Conservation (phyloP, 164 flowering plant genomes). For the Dillenia suffruticosa region DNA sequence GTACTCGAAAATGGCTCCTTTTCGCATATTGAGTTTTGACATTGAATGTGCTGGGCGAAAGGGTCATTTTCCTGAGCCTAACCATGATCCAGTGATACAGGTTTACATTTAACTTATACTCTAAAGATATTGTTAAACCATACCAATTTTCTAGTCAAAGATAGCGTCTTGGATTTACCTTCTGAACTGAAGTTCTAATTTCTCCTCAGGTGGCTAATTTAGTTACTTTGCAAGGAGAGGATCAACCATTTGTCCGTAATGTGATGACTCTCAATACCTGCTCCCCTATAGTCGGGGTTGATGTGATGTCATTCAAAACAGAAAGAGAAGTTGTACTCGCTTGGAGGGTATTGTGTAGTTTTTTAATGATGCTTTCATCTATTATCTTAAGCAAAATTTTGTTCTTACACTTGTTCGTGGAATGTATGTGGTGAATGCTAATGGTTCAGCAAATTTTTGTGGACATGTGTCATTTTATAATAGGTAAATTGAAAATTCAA, state of each 20-base stretch:
- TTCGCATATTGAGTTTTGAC: conserved; percentile 94
- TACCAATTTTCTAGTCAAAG: too few species aligned
- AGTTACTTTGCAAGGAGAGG: conserved; percentile 90
- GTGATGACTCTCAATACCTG: conserved; percentile 97
- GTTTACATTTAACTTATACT: conserved; percentile 24
- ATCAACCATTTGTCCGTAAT: conserved; percentile 82
- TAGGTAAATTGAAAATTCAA: too few species aligned
- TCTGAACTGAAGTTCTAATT: not conserved
- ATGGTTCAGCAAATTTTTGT: too few species aligned
- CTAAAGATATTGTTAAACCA: not conserved
- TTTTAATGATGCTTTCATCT: too few species aligned
- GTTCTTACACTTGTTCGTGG: too few species aligned
- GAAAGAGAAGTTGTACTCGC: conserved; percentile 90
- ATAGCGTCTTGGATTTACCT: not conserved
- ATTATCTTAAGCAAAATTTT: too few species aligned
- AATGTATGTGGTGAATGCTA: too few species aligned
- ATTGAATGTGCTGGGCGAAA: conserved; percentile 99
- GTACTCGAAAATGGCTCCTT: conserved; percentile 97
- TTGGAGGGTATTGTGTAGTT: conserved; percentile 71
- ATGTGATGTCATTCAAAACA: conserved; percentile 88
- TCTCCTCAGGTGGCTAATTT: conserved; percentile 78
- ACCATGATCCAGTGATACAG: conserved; percentile 98
- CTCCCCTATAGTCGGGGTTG: conserved; percentile 92
- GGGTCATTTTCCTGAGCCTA: conserved; percentile 95
- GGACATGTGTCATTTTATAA: too few species aligned